Conservation (phyloP, 2,329 filamentous ascomycete species). For the Paramyrothecium sp. region DNA sequence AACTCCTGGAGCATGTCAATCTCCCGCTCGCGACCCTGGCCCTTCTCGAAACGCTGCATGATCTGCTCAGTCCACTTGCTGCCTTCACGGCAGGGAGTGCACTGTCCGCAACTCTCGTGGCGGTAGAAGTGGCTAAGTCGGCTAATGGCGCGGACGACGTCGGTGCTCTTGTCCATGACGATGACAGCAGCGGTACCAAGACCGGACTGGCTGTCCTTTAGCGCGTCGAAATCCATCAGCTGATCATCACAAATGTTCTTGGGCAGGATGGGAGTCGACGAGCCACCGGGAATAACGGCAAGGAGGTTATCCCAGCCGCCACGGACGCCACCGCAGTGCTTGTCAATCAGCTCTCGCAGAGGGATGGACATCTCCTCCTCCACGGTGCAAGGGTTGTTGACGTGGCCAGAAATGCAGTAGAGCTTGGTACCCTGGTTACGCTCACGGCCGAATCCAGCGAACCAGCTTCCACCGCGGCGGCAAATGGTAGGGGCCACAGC, state of each 20-base stretch:
- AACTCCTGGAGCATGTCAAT: conserved; percentile 99
- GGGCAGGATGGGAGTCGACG: conserved; percentile 92
- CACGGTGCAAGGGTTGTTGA: conserved; percentile 97
- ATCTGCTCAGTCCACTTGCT: conserved; percentile 99
- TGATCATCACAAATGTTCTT: conserved; percentile 90
- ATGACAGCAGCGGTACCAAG: conserved; percentile 96
- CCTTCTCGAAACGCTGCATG: conserved; percentile 94
- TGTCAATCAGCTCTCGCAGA: conserved; percentile 92
- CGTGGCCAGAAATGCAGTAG: conserved; percentile 96
- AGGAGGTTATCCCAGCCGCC: conserved; percentile 98
- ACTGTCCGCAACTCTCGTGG: conserved; percentile 97
- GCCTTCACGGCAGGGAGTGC: conserved; percentile 98
- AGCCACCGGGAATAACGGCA: conserved; percentile 93
- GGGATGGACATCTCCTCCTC: conserved; percentile 99
- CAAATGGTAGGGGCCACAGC: conserved; percentile 95
- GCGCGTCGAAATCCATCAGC: conserved; percentile 97
- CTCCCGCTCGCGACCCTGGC: conserved; percentile 82
- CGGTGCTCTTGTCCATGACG: conserved; percentile 98
- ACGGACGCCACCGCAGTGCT: conserved; percentile 94
- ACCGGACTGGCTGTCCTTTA: conserved; percentile 97
- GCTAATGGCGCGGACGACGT: conserved; percentile 91
- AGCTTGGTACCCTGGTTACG: conserved; percentile 97
- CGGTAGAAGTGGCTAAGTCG: conserved; percentile 96
- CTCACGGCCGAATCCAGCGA: conserved; percentile 90
- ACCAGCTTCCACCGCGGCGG: conserved; percentile 89